phyloP scores from a whole-genome alignment of 1,284 basidiomycete genomes.

The Malassezia restricta region DNA sequence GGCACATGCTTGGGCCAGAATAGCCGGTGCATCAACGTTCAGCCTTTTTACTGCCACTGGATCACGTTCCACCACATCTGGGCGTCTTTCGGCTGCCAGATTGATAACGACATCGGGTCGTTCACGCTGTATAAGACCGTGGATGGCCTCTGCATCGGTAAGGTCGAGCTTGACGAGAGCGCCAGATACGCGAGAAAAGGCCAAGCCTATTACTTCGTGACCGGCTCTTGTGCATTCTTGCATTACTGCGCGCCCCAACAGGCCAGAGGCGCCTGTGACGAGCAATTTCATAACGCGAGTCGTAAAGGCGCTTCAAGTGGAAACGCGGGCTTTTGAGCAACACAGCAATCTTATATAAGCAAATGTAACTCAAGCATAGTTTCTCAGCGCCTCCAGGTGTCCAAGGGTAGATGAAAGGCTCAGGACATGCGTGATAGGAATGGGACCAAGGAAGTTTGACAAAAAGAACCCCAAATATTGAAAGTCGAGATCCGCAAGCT shows the following conservation, averaged over 20 bases:
- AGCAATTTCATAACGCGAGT: slow-evolving; percentile 37
- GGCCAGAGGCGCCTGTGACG: slow-evolving; percentile 50
- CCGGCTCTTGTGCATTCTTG: slow-evolving; percentile 14
- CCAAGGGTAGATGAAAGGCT: not conserved
- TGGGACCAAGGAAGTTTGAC: not conserved
- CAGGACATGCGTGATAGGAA: not conserved
- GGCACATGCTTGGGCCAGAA: slow-evolving; percentile 35
- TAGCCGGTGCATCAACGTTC: slow-evolving; percentile 49
- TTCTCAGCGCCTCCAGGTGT: not conserved
- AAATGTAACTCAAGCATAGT: not conserved
- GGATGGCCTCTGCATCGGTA: slow-evolving; percentile 46
- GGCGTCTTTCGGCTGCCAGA: slow-evolving; percentile 50
- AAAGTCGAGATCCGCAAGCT: slow-evolving; percentile 1
- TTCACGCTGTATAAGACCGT: slow-evolving; percentile 44
- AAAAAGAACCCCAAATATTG: slow-evolving; percentile 2
- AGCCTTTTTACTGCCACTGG: slow-evolving; percentile 48
- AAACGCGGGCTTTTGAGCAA: not conserved
- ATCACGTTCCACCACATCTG: slow-evolving; percentile 44
- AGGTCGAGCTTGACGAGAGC: slow-evolving; percentile 48
- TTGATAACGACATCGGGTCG: slow-evolving; percentile 49
- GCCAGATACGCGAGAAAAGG: slow-evolving; percentile 43
- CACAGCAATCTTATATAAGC: not conserved
- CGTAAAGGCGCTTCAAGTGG: not conserved
- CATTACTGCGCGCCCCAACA: slow-evolving; percentile 49
- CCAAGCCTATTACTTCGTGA: slow-evolving; percentile 38